A percentile compares a stretch with the other conserved stretches of the same genome.
Evolutionary conservation across 805 yeast species (phyloP).

Genomic region (Metschnikowia hibisci): DNA sequence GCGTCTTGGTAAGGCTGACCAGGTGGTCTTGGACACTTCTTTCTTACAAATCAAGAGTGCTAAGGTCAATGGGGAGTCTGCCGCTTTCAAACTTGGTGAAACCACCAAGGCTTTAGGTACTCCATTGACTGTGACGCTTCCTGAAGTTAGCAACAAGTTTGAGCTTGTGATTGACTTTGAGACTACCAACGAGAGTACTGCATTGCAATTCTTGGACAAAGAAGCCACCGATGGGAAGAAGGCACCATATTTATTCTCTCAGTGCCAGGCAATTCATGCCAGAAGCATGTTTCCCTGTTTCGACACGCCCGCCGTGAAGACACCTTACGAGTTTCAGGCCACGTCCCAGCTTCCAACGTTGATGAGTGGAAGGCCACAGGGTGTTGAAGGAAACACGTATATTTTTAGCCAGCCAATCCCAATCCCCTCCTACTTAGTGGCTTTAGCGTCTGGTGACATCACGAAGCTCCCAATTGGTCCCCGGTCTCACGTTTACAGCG

Average conservation of each 20-base stretch:
- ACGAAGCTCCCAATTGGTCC: slow-evolving; percentile 72
- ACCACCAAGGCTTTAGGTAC: slow-evolving; percentile 59
- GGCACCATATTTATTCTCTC: slow-evolving; percentile 75
- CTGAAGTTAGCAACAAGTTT: slow-evolving; percentile 13
- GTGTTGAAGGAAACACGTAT: slow-evolving; percentile 30
- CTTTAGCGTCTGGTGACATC: slow-evolving; percentile 82
- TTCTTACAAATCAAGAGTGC: slow-evolving; percentile 47
- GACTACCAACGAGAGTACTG: slow-evolving; percentile 76
- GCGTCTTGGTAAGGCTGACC: slow-evolving; percentile 20
- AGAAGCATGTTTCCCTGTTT: slow-evolving; percentile 84
- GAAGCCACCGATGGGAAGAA: slow-evolving; percentile 70
- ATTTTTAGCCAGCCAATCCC: slow-evolving; percentile 71
- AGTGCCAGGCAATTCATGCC: slow-evolving; percentile 89
- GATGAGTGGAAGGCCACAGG: slow-evolving; percentile 58
- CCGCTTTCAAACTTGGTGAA: slow-evolving; percentile 32
- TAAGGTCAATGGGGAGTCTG: slow-evolving; percentile 36
- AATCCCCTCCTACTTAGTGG: slow-evolving; percentile 79
- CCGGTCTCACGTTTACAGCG: slow-evolving; percentile 77
- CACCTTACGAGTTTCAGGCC: slow-evolving; percentile 55
- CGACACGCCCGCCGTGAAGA: slow-evolving; percentile 84
- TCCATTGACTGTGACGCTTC: slow-evolving; percentile 37
- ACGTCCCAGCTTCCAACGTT: slow-evolving; percentile 65
- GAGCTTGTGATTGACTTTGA: slow-evolving; percentile 47
- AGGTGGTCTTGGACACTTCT: slow-evolving; percentile 67
- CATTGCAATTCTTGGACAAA: slow-evolving; percentile 79